phyloP scores from a whole-genome alignment of 306 rosid genomes.

The Fragaria nilgerrensis region DNA sequence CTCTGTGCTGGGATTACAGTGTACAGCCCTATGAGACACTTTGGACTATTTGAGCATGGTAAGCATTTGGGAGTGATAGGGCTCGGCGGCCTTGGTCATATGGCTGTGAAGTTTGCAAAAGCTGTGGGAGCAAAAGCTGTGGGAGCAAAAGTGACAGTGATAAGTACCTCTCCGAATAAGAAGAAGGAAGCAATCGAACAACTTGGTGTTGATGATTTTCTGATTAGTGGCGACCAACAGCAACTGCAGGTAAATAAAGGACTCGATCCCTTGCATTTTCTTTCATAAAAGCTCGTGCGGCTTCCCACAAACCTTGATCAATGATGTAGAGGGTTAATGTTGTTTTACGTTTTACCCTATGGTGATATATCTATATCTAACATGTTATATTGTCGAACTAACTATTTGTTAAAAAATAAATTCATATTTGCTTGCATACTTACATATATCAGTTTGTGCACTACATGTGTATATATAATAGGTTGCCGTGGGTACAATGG shows the following conservation, averaged over 20 bases:
- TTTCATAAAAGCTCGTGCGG: no score
- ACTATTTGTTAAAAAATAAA: no score
- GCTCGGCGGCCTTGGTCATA: constrained; percentile 5
- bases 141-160: constrained; percentile 8
- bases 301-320: no score
- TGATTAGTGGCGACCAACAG: constrained; percentile 11
- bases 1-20: constrained; percentile 13
- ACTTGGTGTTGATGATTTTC: constrained; percentile 20
- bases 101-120: constrained; percentile 17
- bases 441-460: no score
- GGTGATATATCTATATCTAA: no score
- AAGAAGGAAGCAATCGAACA: constrained; percentile 14
- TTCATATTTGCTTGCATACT: no score
- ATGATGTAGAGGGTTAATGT: no score
- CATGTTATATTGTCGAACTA: no score
- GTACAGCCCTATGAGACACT: constrained; percentile 16
- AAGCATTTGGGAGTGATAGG: constrained; percentile 11
- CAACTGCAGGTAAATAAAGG: constrained; percentile 11
- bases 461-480: neutral
- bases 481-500: constrained; percentile 34
- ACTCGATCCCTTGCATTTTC: no score
- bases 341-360: no score
- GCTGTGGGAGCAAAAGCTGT: constrained; percentile 16
- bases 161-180: constrained; percentile 7
- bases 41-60: neutral